These are phyloP conservation scores for Crithidia acanthocephali DNA, from an alignment of 208 protist genomes.

Conservation along the genomic window DNA sequence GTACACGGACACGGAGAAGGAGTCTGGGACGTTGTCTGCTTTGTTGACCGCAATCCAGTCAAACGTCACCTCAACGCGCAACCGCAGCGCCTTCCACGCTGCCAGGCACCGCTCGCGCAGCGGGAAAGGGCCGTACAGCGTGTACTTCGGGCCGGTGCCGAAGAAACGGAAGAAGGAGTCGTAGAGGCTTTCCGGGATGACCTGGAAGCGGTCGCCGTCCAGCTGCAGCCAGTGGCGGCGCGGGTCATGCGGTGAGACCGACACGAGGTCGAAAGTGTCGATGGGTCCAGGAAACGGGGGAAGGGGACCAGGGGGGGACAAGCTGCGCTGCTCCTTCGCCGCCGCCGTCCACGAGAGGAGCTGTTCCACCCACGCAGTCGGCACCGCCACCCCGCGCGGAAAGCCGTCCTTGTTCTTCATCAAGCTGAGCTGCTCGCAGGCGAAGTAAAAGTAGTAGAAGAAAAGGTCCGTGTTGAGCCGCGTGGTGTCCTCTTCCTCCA, in stretches of 20 bases:
- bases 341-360: slow-evolving; percentile 43
- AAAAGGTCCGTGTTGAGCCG: slow-evolving; percentile 40
- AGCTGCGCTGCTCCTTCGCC: slow-evolving; percentile 16
- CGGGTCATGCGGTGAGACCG: slow-evolving; percentile 38
- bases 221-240: slow-evolving; percentile 49
- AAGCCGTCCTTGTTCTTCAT: slow-evolving; percentile 42
- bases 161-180: slow-evolving; percentile 59
- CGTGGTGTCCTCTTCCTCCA: slow-evolving; percentile 21
- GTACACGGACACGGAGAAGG: slow-evolving; percentile 34
- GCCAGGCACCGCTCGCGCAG: slow-evolving; percentile 33
- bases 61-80: slow-evolving; percentile 43
- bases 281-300: slow-evolving; percentile 57
- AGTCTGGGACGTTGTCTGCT: slow-evolving; percentile 13
- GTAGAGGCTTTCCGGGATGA: slow-evolving; percentile 77
- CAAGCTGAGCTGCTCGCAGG: slow-evolving; percentile 47
- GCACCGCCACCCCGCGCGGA: slow-evolving; percentile 57
- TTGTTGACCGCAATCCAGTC: slow-evolving; percentile 26
- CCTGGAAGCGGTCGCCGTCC: slow-evolving; percentile 39
- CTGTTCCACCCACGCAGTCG: slow-evolving; percentile 58
- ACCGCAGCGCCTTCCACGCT: slow-evolving; percentile 31
- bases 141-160: slow-evolving; percentile 69
- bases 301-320: slow-evolving; percentile 1
- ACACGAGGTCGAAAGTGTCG: slow-evolving; percentile 58
- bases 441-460: slow-evolving; percentile 62
- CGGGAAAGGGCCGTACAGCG: slow-evolving; percentile 52